These are phyloP conservation scores for Patellifolia procumbens DNA, from an alignment of 179 eudicot species.

Conservation along the genomic window DNA sequence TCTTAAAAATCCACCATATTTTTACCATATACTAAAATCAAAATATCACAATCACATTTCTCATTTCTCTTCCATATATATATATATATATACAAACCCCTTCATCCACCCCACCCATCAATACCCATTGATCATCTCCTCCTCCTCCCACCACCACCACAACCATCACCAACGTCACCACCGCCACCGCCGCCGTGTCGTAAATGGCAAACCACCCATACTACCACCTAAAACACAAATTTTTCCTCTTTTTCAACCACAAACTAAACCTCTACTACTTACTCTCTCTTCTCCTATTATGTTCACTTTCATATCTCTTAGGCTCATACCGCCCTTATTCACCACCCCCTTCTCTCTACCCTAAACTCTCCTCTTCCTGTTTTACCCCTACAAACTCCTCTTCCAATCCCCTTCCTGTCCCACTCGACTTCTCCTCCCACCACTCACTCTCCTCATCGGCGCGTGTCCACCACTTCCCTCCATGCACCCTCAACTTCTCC, in stretches of 20 bases:
- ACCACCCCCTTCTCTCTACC: slow-evolving; percentile 25
- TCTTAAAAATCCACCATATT: background rate
- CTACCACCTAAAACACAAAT: slow-evolving; percentile 22
- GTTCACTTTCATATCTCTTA: slow-evolving; percentile 51
- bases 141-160: background rate
- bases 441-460: slow-evolving; percentile 37
- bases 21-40: background rate
- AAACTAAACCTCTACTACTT: slow-evolving; percentile 27
- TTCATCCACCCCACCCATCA: background rate
- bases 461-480: slow-evolving; percentile 49
- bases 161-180: background rate
- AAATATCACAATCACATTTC: background rate
- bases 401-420: slow-evolving; percentile 19
- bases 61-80: background rate
- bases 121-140: background rate
- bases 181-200: background rate
- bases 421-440: slow-evolving; percentile 59
- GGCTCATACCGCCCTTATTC: slow-evolving; percentile 50
- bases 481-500: slow-evolving; percentile 45
- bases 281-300: slow-evolving; percentile 24
- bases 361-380: slow-evolving; percentile 19
- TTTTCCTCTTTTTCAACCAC: slow-evolving; percentile 20
- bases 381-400: background rate
- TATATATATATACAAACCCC: background rate
- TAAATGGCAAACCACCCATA: slow-evolving; percentile 10